phyloP scores from a whole-genome alignment of 331 rosid genomes.

The Erythrophleum ivorense region DNA sequence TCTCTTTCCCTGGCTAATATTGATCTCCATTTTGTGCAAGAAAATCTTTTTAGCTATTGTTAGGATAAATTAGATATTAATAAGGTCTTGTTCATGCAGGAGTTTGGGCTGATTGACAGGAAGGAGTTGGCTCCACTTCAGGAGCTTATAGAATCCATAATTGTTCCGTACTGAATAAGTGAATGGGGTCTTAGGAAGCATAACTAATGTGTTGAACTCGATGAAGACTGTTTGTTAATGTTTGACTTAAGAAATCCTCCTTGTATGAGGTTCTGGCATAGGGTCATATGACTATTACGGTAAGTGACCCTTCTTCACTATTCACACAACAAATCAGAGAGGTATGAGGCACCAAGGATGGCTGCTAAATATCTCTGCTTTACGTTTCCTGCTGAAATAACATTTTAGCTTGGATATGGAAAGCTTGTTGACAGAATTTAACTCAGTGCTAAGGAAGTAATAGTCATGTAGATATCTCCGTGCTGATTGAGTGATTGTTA shows the following conservation, averaged over 20 bases:
- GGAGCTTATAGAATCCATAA: conserved; percentile 94
- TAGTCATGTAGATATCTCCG: background rate
- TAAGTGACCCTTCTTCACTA: conserved; percentile 29
- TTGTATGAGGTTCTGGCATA: conserved; percentile 39
- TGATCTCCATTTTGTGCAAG: conserved; percentile 23
- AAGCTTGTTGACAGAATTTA: conserved; percentile 29
- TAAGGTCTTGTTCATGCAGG: conserved; percentile 57
- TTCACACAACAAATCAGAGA: conserved; percentile 24
- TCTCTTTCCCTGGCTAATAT: background rate
- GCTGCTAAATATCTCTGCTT: conserved; percentile 5
- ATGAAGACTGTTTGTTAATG: conserved; percentile 38
- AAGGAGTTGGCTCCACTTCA: conserved; percentile 99
- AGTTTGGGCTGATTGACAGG: conserved; percentile 93
- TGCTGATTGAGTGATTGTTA: conserved; percentile 26
- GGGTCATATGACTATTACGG: conserved; percentile 33
- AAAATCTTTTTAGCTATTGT: conserved; percentile 16
- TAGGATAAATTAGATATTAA: background rate
- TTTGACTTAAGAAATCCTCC: conserved; percentile 31
- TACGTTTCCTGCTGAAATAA: conserved; percentile 22
- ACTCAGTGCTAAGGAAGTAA: conserved; percentile 2
- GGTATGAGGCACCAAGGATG: conserved; percentile 25
- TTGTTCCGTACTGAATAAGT: conserved; percentile 73
- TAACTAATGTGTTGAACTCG: conserved; percentile 27
- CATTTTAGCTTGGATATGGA: conserved; percentile 14
- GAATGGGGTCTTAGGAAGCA: conserved; percentile 44